Conservation (phyloP, 352 stramenopile genomes). For the Phytophthora constricta region DNA sequence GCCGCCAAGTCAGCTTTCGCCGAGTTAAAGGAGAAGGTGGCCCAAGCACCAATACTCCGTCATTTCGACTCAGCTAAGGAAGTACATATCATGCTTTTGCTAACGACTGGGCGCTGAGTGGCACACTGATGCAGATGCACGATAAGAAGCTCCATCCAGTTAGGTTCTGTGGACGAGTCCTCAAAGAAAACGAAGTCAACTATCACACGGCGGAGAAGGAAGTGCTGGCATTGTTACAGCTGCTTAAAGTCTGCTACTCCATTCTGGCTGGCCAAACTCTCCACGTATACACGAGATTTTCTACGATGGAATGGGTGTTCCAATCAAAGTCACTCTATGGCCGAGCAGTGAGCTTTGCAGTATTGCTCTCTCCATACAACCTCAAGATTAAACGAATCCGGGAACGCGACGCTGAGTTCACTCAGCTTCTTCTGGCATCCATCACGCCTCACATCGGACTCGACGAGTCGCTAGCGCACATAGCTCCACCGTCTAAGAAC, state of each 20-base stretch:
- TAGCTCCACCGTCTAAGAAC: not conserved
- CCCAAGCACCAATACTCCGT: not conserved
- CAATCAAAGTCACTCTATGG: not conserved
- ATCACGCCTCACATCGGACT: not conserved
- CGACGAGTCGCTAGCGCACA: not conserved
- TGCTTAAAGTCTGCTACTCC: not conserved
- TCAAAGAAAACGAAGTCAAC: not conserved
- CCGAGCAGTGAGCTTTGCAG: not conserved
- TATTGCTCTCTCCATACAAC: not conserved
- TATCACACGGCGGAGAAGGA: constrained; percentile 8
- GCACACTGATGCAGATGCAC: not conserved
- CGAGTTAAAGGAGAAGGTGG: not conserved
- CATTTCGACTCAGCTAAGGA: not conserved
- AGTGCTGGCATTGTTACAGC: not conserved
- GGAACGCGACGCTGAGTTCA: not conserved
- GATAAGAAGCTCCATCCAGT: not conserved
- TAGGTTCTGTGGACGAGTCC: not conserved
- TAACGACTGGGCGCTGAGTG: not conserved
- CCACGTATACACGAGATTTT: not conserved
- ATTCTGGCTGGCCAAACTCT: not conserved
- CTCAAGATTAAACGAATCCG: not conserved
- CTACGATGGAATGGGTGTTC: constrained; percentile 1
- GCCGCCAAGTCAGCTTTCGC: not conserved
- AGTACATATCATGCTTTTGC: not conserved
- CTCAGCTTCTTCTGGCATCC: not conserved